Base-by-base conservation (phyloP, 2,329 filamentous ascomycete species). In the Venturia effusa region DNA sequence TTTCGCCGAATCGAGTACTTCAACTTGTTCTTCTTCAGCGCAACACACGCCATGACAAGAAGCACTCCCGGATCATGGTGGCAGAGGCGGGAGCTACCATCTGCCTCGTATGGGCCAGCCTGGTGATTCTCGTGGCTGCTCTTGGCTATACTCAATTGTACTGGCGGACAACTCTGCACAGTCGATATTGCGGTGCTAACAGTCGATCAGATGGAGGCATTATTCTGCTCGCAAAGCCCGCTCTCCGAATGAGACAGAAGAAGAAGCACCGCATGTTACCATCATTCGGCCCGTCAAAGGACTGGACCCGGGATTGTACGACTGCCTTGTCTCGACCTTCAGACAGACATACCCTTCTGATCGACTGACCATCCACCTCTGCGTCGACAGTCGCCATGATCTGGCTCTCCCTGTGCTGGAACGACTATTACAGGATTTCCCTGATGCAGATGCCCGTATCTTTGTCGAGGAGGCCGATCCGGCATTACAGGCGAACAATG, bases 221-320 rank as follows among this genome's bases (percentile, higher is more conserved):
- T 64, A 60, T 43, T 64, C 62, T 34, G 27, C 62, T 5, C 51
- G 51, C 27, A 57, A 57, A 6, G 8, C 51, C 7, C 51, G 39
- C 27, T 41, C 51, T n/a, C 27, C 55, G 11, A 37, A 59, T 40
- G 34, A 61, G 37, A 63, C 63, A 15, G 40, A 22, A n/a, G 22
- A 27, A 45, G 77, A 86, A 45, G 80, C 91, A 3, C 93, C 92
- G 19, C 87, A 90, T 77, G 83, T 99, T 70, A 97, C 94, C 39
- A 83, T 96, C 66, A 92, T 99, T 68, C 89, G 94, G 2, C 95
- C 94, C 0, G 88, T 96, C 68, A 97, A 97, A 76, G 94, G 92
- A 66, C 81, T 96, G 64, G 94, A 97, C 74, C 89, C 92, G 4
- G 84, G 86, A 67, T 85, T 97, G 30, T 96, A 96, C 80, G 90